Percentiles rank a stretch among this genome's conserved stretches.
Conservation (phyloP, 768 basidiomycete genomes). For the Mycena vitilis region DNA sequence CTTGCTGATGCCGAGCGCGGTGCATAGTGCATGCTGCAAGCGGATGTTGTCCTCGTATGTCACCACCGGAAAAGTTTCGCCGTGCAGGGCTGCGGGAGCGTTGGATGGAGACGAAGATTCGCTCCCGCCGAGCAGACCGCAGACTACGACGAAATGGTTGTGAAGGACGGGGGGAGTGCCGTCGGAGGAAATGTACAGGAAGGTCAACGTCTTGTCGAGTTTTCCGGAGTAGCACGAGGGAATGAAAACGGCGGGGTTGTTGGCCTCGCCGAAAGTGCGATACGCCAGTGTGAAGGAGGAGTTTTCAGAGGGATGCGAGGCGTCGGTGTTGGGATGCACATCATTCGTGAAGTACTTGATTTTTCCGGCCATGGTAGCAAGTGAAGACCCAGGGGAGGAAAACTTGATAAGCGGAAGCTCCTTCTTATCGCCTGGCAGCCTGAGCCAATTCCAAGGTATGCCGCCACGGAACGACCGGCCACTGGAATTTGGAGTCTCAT, state of each 20-base stretch:
- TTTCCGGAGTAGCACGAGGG: conserved; percentile 29
- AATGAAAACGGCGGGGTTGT: conserved; percentile 31
- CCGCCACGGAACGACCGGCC: not conserved
- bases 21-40: conserved; percentile 28
- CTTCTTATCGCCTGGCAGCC: conserved; percentile 4
- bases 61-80: conserved; percentile 9
- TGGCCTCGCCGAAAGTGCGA: conserved; percentile 31
- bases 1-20: conserved; percentile 23
- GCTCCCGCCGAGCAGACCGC: conserved; percentile 33
- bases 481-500: too few species aligned
- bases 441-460: not conserved
- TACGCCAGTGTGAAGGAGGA: conserved; percentile 32
- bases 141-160: conserved; percentile 30
- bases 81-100: conserved; percentile 18
- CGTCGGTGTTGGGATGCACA: conserved; percentile 20
- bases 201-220: conserved; percentile 29
- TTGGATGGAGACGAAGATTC: conserved; percentile 34
- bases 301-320: conserved; percentile 17
- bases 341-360: conserved; percentile 30
- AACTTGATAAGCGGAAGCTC: not conserved
- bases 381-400: not conserved
- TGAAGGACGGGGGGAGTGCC: conserved; percentile 23
- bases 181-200: conserved; percentile 24
- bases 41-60: conserved; percentile 36
- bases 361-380: conserved; percentile 25